Percentiles rank a stretch among this genome's conserved stretches.
phyloP scores from a whole-genome alignment of 2,329 filamentous ascomycete genomes.

The Dichotomopilus funicola region DNA sequence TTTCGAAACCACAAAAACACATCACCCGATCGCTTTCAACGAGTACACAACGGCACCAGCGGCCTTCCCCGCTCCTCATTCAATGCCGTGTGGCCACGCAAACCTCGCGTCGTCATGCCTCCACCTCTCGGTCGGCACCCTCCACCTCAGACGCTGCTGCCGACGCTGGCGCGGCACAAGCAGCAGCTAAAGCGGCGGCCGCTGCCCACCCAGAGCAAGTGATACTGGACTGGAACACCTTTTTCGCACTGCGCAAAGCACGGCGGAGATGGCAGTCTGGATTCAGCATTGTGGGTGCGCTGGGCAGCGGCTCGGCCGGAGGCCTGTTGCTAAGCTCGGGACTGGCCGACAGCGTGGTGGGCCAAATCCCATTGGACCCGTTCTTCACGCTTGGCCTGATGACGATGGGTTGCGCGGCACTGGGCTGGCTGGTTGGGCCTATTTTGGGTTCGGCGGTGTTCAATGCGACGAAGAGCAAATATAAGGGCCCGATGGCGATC shows the following conservation, averaged over 20 bases:
- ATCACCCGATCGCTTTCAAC: constrained; percentile 12
- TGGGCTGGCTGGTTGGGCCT: constrained; percentile 84
- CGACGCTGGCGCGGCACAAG: constrained; percentile 22
- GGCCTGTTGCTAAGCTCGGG: constrained; percentile 62
- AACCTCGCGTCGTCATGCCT: constrained; percentile 20
- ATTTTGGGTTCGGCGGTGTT: constrained; percentile 75
- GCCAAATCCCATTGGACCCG: constrained; percentile 76
- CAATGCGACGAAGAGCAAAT: constrained; percentile 64
- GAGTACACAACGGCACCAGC: constrained; percentile 12
- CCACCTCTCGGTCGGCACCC: constrained; percentile 1
- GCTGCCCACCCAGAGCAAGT: constrained; percentile 29
- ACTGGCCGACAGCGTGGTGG: constrained; percentile 64
- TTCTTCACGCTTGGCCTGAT: constrained; percentile 78
- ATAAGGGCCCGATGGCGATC: constrained; percentile 63
- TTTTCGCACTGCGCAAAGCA: constrained; percentile 82
- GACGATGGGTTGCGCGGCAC: constrained; percentile 67
- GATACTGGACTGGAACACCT: constrained; percentile 79
- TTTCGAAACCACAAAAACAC: constrained; percentile 15
- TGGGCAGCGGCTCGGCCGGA: constrained; percentile 55
- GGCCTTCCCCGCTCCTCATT: constrained; percentile 15
- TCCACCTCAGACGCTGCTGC: constrained; percentile 14
- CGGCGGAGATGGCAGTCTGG: constrained; percentile 77
- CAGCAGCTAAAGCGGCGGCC: constrained; percentile 23
- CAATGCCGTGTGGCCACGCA: constrained; percentile 6
- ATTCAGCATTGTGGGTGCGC: constrained; percentile 62